Evolutionary conservation across 2,329 filamentous ascomycete species (phyloP), one percentile per base, ranked within the genome.

Genomic region (Sordariomycetes sp.): DNA sequence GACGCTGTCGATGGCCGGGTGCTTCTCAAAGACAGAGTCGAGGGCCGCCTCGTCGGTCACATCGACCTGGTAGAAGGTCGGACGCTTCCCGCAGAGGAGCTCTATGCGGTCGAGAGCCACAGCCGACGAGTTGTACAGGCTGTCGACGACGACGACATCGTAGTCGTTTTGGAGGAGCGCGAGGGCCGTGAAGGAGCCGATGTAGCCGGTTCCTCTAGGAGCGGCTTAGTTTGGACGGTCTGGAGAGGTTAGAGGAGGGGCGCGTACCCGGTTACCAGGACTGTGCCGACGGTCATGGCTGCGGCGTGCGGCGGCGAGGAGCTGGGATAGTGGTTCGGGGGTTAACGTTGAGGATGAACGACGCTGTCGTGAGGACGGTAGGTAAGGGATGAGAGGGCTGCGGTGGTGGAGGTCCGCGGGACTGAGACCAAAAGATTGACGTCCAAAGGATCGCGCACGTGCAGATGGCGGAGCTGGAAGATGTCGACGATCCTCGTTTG

Each of bases 71-170:
- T 91, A 85, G 73, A 97, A 97, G 61, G 79, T 77, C 59, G 94
- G 90, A 63, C 88, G 87, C 76, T 91, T 94, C 69, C 94, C 93
- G 72, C 80, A 86, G 72, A 99, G 89, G 67, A 96, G 82, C 79
- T 97, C 91, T 69, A 99, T 96, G 71, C 94, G 92, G 74, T 96
- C 93, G 66, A 99, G 76, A 63, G 89, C 90, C 68, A 96, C 92
- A 68, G 87, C 80, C 61, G 89, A 96, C 54, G 94, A 97, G 77
- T 99, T 99, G 87, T 96, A 96, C 64, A 97, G 83, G 75, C 86
- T 97, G 78, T 99, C 94, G 65, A 94, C 86, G 63, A 99, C 90
- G 71, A 99, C 88, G 63, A 99, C 94, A 72, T 97, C 87, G 82
- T 97, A 97, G 72, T 86, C 92, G 69, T 94, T 89, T 70, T 97